These are phyloP conservation scores for Heterobasidion annosum DNA, from an alignment of 1,284 basidiomycete species.

Conservation along the genomic window DNA sequence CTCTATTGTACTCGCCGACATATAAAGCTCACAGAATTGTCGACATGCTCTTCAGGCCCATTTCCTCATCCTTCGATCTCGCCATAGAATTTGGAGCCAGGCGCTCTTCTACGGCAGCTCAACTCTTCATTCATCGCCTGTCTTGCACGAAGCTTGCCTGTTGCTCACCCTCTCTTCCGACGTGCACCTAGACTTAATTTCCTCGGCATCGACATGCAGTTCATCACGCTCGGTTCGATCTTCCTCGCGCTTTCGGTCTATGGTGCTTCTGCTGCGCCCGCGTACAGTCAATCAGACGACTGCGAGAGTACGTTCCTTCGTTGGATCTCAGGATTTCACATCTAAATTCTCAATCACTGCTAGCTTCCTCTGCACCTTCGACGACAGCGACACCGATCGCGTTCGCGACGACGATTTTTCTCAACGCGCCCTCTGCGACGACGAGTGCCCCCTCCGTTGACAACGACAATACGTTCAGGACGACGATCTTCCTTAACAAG, in stretches of 20 bases:
- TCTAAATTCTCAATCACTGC: no score
- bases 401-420: neutral
- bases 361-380: neutral
- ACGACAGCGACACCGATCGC: neutral
- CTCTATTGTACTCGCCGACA: neutral
- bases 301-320: neutral
- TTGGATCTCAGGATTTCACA: no score
- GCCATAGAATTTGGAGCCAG: constrained; percentile 1
- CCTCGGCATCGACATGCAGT: neutral
- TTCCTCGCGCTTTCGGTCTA: neutral
- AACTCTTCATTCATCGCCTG: neutral
- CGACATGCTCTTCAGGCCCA: neutral
- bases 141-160: neutral
- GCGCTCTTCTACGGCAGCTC: neutral
- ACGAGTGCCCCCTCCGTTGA: neutral
- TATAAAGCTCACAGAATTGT: neutral
- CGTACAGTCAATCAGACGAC: neutral
- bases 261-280: neutral
- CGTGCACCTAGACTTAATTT: neutral
- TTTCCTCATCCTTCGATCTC: neutral
- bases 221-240: neutral
- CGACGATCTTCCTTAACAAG: neutral
- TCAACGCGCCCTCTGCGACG: neutral
- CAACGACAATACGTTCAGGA: neutral
- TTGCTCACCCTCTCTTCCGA: neutral